Conservation (phyloP, 768 basidiomycete genomes). For the Obba rivulosa region DNA sequence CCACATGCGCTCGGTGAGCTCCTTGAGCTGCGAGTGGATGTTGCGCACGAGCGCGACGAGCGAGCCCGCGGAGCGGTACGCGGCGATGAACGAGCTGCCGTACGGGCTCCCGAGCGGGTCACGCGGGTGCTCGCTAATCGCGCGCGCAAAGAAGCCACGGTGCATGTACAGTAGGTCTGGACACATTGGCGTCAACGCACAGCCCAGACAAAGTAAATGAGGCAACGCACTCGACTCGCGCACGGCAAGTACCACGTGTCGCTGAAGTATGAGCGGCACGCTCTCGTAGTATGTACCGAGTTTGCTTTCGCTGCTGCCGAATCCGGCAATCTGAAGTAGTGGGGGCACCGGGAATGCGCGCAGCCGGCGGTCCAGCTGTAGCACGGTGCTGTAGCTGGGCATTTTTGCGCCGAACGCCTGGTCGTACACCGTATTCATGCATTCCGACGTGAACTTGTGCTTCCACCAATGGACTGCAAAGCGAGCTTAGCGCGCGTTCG, state of each 20-base stretch:
- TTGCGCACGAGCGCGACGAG: constrained; percentile 66
- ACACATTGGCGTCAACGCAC: neutral
- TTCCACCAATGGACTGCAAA: constrained; percentile 52
- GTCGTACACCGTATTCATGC: constrained; percentile 61
- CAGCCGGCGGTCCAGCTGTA: constrained; percentile 62
- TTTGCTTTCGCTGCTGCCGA: constrained; percentile 33
- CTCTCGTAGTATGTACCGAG: constrained; percentile 28
- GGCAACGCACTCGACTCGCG: constrained; percentile 56
- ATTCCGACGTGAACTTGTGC: constrained; percentile 59
- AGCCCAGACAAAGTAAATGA: neutral
- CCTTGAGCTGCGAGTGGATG: constrained; percentile 61
- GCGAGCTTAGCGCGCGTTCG: neutral
- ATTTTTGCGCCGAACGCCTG: constrained; percentile 62
- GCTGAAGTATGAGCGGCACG: constrained; percentile 60
- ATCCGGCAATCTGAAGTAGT: constrained; percentile 60
- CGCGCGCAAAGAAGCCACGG: constrained; percentile 68
- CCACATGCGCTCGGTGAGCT: constrained; percentile 65
- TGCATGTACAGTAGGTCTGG: constrained; percentile 70
- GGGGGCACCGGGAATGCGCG: constrained; percentile 59
- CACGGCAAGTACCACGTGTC: constrained; percentile 61
- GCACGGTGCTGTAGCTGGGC: constrained; percentile 57
- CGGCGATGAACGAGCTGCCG: constrained; percentile 62
- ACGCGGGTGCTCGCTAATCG: constrained; percentile 54
- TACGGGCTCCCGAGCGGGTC: constrained; percentile 71
- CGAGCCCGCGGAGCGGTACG: constrained; percentile 60